Base-by-base conservation (phyloP, 2,329 filamentous ascomycete species). In the Cucurbitaria berberidis region DNA sequence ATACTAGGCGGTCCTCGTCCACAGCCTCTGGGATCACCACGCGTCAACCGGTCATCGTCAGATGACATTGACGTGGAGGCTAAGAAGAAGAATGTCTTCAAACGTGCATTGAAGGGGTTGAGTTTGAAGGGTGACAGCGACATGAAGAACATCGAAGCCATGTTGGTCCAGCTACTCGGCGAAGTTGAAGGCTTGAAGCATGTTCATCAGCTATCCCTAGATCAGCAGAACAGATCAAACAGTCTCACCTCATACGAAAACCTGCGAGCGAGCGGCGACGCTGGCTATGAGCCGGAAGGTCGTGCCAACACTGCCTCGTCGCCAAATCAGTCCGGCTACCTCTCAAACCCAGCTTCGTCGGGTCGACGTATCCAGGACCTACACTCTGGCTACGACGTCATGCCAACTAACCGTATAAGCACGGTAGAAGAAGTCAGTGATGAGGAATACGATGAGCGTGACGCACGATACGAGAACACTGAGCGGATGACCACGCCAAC, bases 31-130 rank as follows among this genome's bases (percentile, higher is more conserved):
- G 63, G 57, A 34, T 80, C 80, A 10, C 79, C 87, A 21, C 84
- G 89, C 53, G 86, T 84, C 34, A 76, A 77, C 51, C 79, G 79
- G 35, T 80, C 80, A 53, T 79, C 77, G 21, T 71, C 73, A 11
- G 81, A 84, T 8, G 82, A 84, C 16, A 76, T 78, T 5, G 85
- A 88, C 40, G 67, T 81, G 35, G 81, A 88, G 19, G 82, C 84
- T 39, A 97, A 97, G 84, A 92, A 91, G 71, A 90, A 91, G 76
- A 96, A 91, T 70, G 85, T 99, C n/a, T 95, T 98, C 78, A 90
- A 89, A 67, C 87, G 93, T 58, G 95, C 95, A n/a, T 81, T 99
- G 44, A 93, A 96, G 72, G 93, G 93, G 3, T 81, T 99, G 44
- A 91, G 91, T 64, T 84, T 89, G 69, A 96, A 95, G 78, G 93